A percentile compares a stretch with the other conserved stretches of the same genome.
phyloP scores from a whole-genome alignment of 1,284 basidiomycete genomes.

The Coriolopsis trogii region DNA sequence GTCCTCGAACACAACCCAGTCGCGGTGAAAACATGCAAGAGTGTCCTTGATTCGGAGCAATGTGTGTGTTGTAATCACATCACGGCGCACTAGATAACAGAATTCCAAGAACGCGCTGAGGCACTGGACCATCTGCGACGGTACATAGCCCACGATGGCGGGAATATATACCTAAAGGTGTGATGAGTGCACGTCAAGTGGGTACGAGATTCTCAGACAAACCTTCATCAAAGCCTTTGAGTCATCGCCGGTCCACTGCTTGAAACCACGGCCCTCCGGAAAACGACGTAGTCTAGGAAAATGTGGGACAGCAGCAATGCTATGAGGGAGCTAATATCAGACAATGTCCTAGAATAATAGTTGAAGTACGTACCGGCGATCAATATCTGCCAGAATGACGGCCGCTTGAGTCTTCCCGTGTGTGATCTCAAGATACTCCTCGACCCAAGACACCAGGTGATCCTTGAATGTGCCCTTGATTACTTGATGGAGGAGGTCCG shows the following conservation, averaged over 20 bases:
- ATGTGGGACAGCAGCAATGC: slow-evolving; percentile 8
- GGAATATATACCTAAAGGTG: slow-evolving; percentile 16
- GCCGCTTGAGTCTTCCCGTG: neutral
- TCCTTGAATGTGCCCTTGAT: slow-evolving; percentile 16
- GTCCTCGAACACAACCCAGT: slow-evolving; percentile 36
- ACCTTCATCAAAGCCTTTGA: slow-evolving; percentile 27
- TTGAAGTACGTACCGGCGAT: slow-evolving; percentile 17
- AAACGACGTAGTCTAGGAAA: slow-evolving; percentile 22
- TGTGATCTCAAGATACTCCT: slow-evolving; percentile 1
- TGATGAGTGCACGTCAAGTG: neutral
- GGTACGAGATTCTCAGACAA: neutral
- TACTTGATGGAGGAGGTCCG: slow-evolving; percentile 12
- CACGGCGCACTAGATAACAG: slow-evolving; percentile 15
- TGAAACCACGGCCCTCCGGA: slow-evolving; percentile 18
- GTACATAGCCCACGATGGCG: slow-evolving; percentile 20
- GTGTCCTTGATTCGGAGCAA: neutral
- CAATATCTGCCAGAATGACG: slow-evolving; percentile 19
- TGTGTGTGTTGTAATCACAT: neutral
- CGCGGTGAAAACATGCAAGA: slow-evolving; percentile 30
- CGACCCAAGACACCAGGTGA: slow-evolving; percentile 23
- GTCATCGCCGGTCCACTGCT: slow-evolving; percentile 28
- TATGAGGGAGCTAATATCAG: neutral
- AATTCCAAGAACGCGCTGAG: slow-evolving; percentile 17
- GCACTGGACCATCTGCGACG: slow-evolving; percentile 9
- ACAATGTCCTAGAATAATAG: neutral